Conservation (phyloP, 1,284 basidiomycete species). For the Taiwanofungus camphoratus region DNA sequence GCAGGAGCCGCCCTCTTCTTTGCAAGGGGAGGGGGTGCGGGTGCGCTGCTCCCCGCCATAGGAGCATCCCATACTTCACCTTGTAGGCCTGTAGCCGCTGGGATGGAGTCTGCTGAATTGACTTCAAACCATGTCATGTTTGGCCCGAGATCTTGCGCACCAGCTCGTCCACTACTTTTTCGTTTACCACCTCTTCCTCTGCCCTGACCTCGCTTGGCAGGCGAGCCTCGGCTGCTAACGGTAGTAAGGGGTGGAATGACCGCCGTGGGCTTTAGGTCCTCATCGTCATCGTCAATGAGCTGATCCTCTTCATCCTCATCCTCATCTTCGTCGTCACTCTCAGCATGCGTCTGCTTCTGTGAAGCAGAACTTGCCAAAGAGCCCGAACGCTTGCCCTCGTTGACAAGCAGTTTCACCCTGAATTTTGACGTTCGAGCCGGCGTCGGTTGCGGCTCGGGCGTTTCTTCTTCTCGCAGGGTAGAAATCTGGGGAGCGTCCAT, state of each 20-base stretch:
- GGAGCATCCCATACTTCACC: constrained; percentile 22
- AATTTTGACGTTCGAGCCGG: constrained; percentile 35
- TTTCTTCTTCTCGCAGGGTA: constrained; percentile 62
- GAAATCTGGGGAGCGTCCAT: constrained; percentile 80
- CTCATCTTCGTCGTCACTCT: constrained; percentile 47
- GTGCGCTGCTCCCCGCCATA: constrained; percentile 12
- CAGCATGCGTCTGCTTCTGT: constrained; percentile 26
- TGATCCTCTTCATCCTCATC: constrained; percentile 62
- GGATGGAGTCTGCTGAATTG: constrained; percentile 13
- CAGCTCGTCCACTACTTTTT: constrained; percentile 15
- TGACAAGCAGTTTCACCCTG: constrained; percentile 46
- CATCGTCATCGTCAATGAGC: constrained; percentile 70
- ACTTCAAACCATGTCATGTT: constrained; percentile 18
- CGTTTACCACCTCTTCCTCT: constrained; percentile 17
- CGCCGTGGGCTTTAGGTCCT: constrained; percentile 31
- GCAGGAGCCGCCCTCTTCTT: constrained; percentile 35
- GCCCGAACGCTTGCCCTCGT: constrained; percentile 36
- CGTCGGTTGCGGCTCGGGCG: constrained; percentile 49
- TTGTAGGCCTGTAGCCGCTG: constrained; percentile 9
- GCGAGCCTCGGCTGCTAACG: constrained; percentile 17
- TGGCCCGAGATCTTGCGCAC: constrained; percentile 8
- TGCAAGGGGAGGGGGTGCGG: constrained; percentile 21
- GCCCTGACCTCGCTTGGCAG: constrained; percentile 18
- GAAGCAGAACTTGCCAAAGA: constrained; percentile 23
- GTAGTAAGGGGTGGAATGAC: constrained; percentile 19